A percentile compares a stretch with the other conserved stretches of the same genome.
Evolutionary conservation across 805 yeast species (phyloP).

Genomic region (Candida peoriensis): DNA sequence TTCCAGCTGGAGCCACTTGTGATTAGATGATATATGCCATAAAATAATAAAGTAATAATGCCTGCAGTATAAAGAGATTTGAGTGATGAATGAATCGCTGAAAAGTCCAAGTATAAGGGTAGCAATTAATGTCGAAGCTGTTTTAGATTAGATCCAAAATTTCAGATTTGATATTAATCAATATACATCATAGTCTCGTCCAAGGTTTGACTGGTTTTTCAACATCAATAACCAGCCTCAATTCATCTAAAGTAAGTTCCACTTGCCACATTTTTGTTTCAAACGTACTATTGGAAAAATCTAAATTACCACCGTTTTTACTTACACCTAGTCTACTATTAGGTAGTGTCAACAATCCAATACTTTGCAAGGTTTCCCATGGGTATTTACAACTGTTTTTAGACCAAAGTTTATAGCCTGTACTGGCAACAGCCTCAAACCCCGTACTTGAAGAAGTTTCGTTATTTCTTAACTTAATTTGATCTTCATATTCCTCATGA

Average conservation of each 20-base stretch:
- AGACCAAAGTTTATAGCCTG: slow-evolving; percentile 53
- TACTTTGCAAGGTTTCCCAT: slow-evolving; percentile 60
- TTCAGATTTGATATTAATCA: no score
- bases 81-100: no score
- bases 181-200: slow-evolving; percentile 19
- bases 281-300: slow-evolving; percentile 14
- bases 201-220: slow-evolving; percentile 19
- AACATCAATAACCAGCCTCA: slow-evolving; percentile 13
- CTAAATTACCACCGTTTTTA: slow-evolving; percentile 3
- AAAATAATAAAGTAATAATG: no score
- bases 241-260: slow-evolving; percentile 23
- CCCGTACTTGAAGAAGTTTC: slow-evolving; percentile 26
- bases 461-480: slow-evolving; percentile 41
- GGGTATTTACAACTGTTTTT: slow-evolving; percentile 55
- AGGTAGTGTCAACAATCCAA: slow-evolving; percentile 18
- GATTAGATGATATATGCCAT: no score
- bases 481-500: slow-evolving; percentile 65
- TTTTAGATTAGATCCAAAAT: no score
- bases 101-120: no score
- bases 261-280: slow-evolving; percentile 25
- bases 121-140: no score
- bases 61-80: no score
- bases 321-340: slow-evolving; percentile 1
- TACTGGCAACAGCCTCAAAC: slow-evolving; percentile 19
- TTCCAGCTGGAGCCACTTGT: no score